Percentiles rank a stretch among this genome's conserved stretches.
These are phyloP conservation scores for Candida sp. DNA, from an alignment of 1,139 yeast species.

Conservation along the genomic window DNA sequence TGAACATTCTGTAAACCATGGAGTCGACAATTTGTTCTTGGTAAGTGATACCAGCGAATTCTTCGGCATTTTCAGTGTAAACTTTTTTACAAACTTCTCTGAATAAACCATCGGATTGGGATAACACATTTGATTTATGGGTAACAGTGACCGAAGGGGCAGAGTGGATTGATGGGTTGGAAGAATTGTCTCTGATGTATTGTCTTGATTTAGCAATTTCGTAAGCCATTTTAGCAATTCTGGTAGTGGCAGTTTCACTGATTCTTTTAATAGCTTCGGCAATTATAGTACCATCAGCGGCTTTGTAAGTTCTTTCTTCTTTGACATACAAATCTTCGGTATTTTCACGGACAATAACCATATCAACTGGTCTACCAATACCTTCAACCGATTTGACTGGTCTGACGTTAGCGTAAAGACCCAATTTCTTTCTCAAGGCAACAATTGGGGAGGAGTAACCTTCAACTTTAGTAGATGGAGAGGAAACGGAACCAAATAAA, in stretches of 20 bases:
- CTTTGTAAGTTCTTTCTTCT: conserved; percentile 75
- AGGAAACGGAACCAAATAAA: conserved; percentile 93
- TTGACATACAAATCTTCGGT: conserved; percentile 96
- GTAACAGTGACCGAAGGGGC: conserved; percentile 86
- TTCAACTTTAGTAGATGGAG: conserved; percentile 90
- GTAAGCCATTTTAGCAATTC: conserved; percentile 87
- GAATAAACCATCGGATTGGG: conserved; percentile 92
- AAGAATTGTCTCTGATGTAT: conserved; percentile 64
- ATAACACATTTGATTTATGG: conserved; percentile 93
- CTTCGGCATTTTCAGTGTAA: conserved; percentile 61
- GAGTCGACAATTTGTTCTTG: conserved; percentile 98
- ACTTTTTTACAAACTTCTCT: conserved; percentile 84
- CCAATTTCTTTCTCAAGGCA: conserved; percentile 92
- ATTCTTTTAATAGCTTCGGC: conserved; percentile 99
- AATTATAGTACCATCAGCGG: conserved; percentile 72
- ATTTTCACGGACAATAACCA: conserved; percentile 97
- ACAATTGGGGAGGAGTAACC: conserved; percentile 99
- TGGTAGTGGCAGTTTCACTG: conserved; percentile 78
- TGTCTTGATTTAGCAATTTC: conserved; percentile 93
- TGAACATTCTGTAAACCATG: conserved; percentile 98
- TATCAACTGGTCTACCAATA: conserved; percentile 83
- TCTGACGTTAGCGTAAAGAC: conserved; percentile 93
- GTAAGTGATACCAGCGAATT: conserved; percentile 56
- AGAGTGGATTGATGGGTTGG: conserved; percentile 38
- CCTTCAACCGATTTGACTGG: conserved; percentile 94